phyloP scores from a whole-genome alignment of 371 early-diverging fungal species.

The Circinella minor region DNA sequence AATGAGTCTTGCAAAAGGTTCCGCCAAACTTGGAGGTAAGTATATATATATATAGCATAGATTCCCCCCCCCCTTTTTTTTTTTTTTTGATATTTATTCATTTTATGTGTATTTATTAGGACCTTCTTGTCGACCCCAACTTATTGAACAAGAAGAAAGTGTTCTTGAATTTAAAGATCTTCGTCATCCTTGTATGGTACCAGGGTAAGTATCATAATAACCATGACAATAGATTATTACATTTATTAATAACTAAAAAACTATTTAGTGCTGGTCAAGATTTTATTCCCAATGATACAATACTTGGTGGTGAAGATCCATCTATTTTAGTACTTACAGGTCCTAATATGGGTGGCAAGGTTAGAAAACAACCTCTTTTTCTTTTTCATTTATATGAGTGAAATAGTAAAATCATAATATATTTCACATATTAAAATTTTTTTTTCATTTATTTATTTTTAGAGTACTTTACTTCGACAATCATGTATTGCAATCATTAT shows the following conservation, averaged over 20 bases:
- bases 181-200: conserved; percentile 86
- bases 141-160: conserved; percentile 61
- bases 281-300: conserved; percentile 95
- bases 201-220: conserved; percentile 40
- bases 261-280: conserved; percentile 57
- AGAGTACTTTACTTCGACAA: conserved; percentile 87
- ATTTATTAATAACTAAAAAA: no score
- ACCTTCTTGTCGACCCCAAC: conserved; percentile 82
- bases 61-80: background rate
- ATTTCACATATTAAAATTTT: no score
- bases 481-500: conserved; percentile 97
- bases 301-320: conserved; percentile 73
- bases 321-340: conserved; percentile 97
- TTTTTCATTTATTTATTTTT: no score
- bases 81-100: background rate
- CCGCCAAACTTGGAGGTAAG: conserved; percentile 67
- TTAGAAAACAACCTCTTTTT: no score
- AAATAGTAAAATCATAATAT: conserved; percentile 73
- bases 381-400: no score
- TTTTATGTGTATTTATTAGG: conserved; percentile 19
- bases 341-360: conserved; percentile 90
- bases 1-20: conserved; percentile 80
- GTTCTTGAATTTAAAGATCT: conserved; percentile 80
- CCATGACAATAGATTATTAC: no score
- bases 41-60: background rate